Percentiles rank a stretch among this genome's conserved stretches.
phyloP scores from a whole-genome alignment of 73 alveolate species.

The Paramecium pentaurelia region DNA sequence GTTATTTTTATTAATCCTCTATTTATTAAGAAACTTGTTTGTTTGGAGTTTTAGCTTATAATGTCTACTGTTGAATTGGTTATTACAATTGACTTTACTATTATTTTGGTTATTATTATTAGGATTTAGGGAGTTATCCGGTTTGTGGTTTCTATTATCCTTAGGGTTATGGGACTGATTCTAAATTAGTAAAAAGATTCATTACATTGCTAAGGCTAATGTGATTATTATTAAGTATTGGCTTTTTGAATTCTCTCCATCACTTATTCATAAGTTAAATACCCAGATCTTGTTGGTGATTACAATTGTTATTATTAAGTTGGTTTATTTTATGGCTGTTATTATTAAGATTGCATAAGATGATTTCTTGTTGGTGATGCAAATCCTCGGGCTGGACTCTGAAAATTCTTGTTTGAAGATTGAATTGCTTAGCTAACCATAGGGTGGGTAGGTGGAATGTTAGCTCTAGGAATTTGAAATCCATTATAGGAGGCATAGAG shows the following conservation, averaged over 20 bases:
- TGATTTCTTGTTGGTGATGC: not conserved
- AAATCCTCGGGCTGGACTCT: not conserved
- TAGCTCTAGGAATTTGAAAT: not conserved
- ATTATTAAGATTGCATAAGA: not conserved
- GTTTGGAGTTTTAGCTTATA: not conserved
- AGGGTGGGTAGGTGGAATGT: not conserved
- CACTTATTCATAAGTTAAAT: not conserved
- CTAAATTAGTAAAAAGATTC: not conserved
- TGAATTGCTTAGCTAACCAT: not conserved
- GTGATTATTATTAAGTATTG: not conserved
- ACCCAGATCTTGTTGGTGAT: not conserved
- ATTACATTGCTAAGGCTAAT: not conserved
- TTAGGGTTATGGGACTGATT: not conserved
- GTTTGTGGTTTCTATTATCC: not conserved
- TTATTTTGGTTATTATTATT: not conserved
- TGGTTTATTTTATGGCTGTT: not conserved
- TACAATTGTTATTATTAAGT: not conserved
- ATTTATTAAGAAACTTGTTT: not conserved
- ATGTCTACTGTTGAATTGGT: not conserved
- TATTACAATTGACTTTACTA: not conserved
- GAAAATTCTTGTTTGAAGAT: not conserved
- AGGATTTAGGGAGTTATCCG: not conserved
- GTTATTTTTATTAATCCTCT: not conserved
- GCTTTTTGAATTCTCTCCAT: not conserved
- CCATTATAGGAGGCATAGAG: not conserved